Conservation (phyloP, 805 yeast genomes). For the Candida lessepsii region DNA sequence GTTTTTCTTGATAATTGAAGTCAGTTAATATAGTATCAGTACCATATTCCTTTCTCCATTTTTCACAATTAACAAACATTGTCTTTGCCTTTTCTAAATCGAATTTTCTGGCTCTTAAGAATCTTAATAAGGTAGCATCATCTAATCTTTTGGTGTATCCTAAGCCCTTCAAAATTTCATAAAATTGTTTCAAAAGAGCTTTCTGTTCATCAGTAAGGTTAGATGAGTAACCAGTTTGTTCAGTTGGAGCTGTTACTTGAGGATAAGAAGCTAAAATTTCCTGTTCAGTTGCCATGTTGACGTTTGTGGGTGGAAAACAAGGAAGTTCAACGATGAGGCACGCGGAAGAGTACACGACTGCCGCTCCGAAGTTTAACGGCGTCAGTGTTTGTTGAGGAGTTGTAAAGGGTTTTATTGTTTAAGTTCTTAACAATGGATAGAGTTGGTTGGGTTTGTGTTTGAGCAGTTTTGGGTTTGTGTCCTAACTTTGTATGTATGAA, state of each 20-base stretch:
- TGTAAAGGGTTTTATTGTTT: too few species aligned
- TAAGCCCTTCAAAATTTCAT: conserved; percentile 53
- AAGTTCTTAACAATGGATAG: too few species aligned
- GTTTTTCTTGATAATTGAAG: conserved; percentile 88
- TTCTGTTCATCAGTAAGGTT: conserved; percentile 68
- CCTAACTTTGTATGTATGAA: too few species aligned
- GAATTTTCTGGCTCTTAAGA: conserved; percentile 92
- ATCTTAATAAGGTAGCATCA: conserved; percentile 82
- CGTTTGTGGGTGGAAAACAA: neutral
- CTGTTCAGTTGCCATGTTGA: conserved; percentile 22
- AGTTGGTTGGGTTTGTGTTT: too few species aligned
- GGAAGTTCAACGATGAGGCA: conserved; percentile 7
- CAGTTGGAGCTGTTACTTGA: conserved; percentile 60
- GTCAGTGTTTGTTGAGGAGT: too few species aligned
- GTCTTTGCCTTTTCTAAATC: conserved; percentile 72
- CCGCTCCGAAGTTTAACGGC: neutral
- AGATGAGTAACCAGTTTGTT: conserved; percentile 79
- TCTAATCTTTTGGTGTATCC: conserved; percentile 79
- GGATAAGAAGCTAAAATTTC: conserved; percentile 59
- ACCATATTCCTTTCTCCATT: conserved; percentile 87
- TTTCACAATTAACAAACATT: conserved; percentile 85
- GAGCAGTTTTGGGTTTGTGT: too few species aligned
- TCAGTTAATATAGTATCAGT: conserved; percentile 81
- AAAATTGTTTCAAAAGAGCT: conserved; percentile 55
- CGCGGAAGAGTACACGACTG: neutral